phyloP scores from a whole-genome alignment of 164 flowering plant species.

The Dillenia suffruticosa region DNA sequence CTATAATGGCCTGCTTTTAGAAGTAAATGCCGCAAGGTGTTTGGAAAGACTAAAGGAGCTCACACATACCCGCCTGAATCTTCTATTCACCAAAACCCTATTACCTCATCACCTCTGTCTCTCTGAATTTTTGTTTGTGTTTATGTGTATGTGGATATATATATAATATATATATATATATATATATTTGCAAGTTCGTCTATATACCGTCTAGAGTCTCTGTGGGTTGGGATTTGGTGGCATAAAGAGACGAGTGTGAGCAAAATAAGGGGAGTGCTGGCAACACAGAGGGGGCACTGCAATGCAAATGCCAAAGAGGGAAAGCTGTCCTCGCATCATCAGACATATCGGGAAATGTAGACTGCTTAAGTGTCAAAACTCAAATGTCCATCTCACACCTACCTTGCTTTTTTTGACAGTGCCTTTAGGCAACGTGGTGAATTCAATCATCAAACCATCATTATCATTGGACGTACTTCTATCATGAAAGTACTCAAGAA shows the following conservation, averaged over 20 bases:
- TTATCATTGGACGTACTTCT: too few relatives aligned
- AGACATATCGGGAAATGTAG: not conserved
- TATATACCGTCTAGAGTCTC: too few relatives aligned
- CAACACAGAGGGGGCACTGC: not conserved
- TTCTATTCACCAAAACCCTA: not conserved
- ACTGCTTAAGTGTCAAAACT: too few relatives aligned
- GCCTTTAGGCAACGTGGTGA: not conserved
- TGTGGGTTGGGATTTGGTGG: not conserved
- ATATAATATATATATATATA: too few relatives aligned
- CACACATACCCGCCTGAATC: not conserved
- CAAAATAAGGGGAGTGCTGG: not conserved
- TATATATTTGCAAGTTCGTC: too few relatives aligned
- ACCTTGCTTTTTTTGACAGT: not conserved
- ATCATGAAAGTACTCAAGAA: too few relatives aligned
- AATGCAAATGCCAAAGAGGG: constrained; percentile 22
- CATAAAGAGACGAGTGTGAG: constrained; percentile 4
- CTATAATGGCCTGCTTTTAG: too few relatives aligned
- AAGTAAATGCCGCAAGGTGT: too few relatives aligned
- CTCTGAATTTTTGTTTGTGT: not conserved
- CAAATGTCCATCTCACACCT: too few relatives aligned
- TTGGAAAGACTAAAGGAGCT: too few relatives aligned
- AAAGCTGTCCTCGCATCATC: constrained; percentile 15
- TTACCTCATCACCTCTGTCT: not conserved
- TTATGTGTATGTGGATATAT: too few relatives aligned
- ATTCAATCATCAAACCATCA: too few relatives aligned